Evolutionary conservation across 768 basidiomycete genomes (phyloP).

Genomic region (Suillus placidus): DNA sequence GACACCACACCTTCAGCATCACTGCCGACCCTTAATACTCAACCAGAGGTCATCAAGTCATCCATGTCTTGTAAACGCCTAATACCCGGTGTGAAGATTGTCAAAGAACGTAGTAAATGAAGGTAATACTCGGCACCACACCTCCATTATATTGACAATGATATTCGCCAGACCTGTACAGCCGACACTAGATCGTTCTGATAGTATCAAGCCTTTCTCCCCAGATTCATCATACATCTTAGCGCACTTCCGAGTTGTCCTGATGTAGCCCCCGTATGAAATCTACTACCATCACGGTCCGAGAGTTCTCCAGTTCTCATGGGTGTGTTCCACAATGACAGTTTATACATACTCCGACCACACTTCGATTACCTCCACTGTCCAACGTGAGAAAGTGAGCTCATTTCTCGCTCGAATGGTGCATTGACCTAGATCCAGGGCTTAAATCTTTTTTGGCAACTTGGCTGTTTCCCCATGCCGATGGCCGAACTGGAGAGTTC

Average conservation of each 20-base stretch:
- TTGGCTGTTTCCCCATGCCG: background rate
- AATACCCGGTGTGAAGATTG: constrained; percentile 37
- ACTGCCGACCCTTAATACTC: background rate
- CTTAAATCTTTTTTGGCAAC: background rate
- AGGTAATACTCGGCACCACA: constrained; percentile 7
- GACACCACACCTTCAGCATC: background rate
- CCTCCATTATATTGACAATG: constrained; percentile 1
- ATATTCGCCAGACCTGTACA: constrained; percentile 1
- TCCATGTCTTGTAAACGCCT: constrained; percentile 16
- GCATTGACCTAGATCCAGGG: background rate
- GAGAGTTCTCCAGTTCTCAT: constrained; percentile 2
- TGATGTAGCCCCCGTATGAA: background rate
- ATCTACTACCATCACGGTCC: background rate
- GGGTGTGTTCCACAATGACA: background rate
- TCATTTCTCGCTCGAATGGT: background rate
- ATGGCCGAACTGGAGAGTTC: background rate
- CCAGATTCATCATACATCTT: background rate
- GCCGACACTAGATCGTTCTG: background rate
- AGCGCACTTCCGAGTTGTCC: background rate
- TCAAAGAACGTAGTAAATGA: constrained; percentile 25
- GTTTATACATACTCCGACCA: background rate
- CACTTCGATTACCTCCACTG: background rate
- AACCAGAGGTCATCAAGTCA: background rate
- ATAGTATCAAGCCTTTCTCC: background rate
- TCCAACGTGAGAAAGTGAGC: constrained; percentile 3